phyloP scores from a whole-genome alignment of 768 basidiomycete species.

The Boletus reticuloceps region DNA sequence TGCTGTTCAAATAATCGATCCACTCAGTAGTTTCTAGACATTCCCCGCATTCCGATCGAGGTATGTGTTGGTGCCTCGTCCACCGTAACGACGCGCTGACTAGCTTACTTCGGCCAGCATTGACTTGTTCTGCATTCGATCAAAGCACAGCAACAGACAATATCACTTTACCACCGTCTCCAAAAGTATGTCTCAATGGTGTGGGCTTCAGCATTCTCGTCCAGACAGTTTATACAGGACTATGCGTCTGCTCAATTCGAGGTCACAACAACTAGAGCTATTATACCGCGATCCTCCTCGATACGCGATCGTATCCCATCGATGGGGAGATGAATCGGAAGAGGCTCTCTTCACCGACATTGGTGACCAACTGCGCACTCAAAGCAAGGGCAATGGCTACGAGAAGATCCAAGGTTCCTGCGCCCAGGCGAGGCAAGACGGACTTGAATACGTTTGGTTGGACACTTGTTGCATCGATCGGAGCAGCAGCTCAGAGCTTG shows the following conservation, averaged over 20 bases:
- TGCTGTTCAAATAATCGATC: no score
- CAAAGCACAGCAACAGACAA: not conserved
- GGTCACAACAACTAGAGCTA: conserved; percentile 15
- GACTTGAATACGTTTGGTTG: conserved; percentile 27
- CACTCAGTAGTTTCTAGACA: not conserved
- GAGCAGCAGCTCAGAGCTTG: conserved; percentile 26
- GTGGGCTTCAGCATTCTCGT: not conserved
- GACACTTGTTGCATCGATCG: conserved; percentile 35
- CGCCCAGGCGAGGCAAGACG: conserved; percentile 14
- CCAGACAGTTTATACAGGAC: conserved; percentile 1
- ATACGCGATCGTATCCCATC: conserved; percentile 30
- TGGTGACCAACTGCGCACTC: conserved; percentile 4
- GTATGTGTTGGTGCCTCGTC: not conserved
- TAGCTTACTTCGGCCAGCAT: not conserved
- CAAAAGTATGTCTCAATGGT: conserved; percentile 2
- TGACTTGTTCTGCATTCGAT: not conserved
- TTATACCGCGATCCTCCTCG: not conserved
- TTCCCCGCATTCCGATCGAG: not conserved
- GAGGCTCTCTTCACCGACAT: conserved; percentile 28
- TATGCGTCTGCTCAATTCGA: conserved; percentile 25
- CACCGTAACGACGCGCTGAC: not conserved
- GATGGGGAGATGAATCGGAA: conserved; percentile 22
- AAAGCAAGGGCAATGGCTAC: conserved; percentile 18
- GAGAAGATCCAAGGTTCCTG: conserved; percentile 23
- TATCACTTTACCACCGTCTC: not conserved